Percentiles rank a stretch among this genome's conserved stretches.
Evolutionary conservation across 441 rosid species (phyloP).

Genomic region (Erodium trifolium): DNA sequence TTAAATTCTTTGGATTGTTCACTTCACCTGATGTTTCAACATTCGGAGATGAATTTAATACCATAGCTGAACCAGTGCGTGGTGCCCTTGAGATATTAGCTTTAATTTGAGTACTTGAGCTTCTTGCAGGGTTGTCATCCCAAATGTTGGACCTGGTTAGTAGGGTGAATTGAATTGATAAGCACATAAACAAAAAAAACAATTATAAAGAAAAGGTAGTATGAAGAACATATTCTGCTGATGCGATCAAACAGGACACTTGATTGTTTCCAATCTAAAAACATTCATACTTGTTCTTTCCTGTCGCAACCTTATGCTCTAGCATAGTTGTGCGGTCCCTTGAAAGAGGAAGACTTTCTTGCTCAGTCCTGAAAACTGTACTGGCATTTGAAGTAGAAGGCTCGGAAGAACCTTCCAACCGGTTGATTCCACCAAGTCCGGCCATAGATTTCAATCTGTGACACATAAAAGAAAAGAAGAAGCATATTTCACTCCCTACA

Average conservation of each 20-base stretch:
- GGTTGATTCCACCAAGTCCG: constrained; percentile 40
- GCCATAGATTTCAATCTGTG: constrained; percentile 58
- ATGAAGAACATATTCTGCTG: background rate
- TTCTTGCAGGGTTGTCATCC: constrained; percentile 44
- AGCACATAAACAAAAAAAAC: background rate
- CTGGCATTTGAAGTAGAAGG: constrained; percentile 45
- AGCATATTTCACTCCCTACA: too few relatives aligned
- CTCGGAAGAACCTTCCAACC: constrained; percentile 51
- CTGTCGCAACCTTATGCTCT: constrained; percentile 50
- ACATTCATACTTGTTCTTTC: constrained; percentile 44
- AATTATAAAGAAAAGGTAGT: background rate
- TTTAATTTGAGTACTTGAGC: constrained; percentile 47
- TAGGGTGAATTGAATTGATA: constrained; percentile 3
- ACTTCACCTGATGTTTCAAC: constrained; percentile 32
- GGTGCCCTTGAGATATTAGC: constrained; percentile 63
- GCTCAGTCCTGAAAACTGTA: constrained; percentile 42
- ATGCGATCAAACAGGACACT: background rate
- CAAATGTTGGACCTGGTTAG: constrained; percentile 44
- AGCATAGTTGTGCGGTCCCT: constrained; percentile 44
- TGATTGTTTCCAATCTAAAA: background rate
- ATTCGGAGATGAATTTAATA: constrained; percentile 57
- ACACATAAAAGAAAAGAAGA: constrained; percentile 6
- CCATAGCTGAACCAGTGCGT: constrained; percentile 57
- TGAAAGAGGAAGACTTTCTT: constrained; percentile 45
- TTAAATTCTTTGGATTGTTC: constrained; percentile 38